Conservation (phyloP, 179 eudicot genomes). For the Spinacia oleracea region DNA sequence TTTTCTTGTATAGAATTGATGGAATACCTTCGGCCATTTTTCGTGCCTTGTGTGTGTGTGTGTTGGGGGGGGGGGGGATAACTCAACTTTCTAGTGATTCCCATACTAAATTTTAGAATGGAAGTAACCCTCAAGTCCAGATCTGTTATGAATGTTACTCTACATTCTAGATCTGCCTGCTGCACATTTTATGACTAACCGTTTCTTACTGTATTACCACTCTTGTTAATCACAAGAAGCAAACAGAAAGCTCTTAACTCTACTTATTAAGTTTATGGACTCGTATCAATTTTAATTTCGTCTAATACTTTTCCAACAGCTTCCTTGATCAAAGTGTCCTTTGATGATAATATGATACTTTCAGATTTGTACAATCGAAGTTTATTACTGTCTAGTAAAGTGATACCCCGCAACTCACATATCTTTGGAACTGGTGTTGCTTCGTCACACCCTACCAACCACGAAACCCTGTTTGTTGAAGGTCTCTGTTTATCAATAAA, state of each 20-base stretch:
- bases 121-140: neutral
- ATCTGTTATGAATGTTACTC: neutral
- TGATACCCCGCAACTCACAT: neutral
- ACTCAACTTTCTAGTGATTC: neutral
- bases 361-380: neutral
- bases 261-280: neutral
- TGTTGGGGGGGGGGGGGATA: neutral
- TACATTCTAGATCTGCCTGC: neutral
- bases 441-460: too few relatives aligned
- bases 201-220: too few relatives aligned
- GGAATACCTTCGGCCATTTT: neutral
- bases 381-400: too few relatives aligned
- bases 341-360: slow-evolving; percentile 1
- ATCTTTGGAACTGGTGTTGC: neutral
- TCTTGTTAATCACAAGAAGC: too few relatives aligned
- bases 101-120: neutral
- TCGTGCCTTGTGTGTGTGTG: neutral
- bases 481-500: neutral
- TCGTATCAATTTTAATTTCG: neutral
- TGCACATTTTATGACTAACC: neutral
- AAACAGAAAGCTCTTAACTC: neutral
- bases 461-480: neutral
- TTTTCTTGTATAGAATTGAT: neutral
- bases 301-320: neutral
- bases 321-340: neutral